Evolutionary conservation across 805 yeast species (phyloP).

Genomic region (Diddensiella transvaalensis): DNA sequence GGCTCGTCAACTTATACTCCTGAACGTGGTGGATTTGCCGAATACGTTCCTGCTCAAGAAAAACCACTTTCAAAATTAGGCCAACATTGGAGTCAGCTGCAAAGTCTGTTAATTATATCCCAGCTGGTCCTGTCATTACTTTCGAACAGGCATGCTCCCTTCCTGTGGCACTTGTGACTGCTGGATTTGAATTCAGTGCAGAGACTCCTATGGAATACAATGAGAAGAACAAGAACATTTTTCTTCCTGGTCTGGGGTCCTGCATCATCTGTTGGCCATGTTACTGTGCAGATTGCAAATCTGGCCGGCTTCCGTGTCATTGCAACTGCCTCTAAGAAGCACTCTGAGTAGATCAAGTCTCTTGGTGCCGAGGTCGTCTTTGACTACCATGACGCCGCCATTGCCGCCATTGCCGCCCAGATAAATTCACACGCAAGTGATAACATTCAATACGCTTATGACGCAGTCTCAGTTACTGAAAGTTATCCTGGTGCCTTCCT

Average conservation of each 20-base stretch:
- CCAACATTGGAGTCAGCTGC: slow-evolving; percentile 18
- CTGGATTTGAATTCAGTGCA: slow-evolving; percentile 39
- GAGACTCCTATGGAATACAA: slow-evolving; percentile 31
- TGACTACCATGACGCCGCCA: slow-evolving; percentile 43
- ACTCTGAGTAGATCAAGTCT: slow-evolving; percentile 39
- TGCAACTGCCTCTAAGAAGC: slow-evolving; percentile 49
- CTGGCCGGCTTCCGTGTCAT: slow-evolving; percentile 44
- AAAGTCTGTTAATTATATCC: slow-evolving; percentile 32
- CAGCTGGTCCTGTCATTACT: slow-evolving; percentile 41
- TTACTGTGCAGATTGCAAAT: slow-evolving; percentile 59
- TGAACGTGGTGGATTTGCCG: slow-evolving; percentile 57
- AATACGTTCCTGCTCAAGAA: slow-evolving; percentile 45
- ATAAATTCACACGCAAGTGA: slow-evolving; percentile 34
- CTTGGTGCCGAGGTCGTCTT: slow-evolving; percentile 51
- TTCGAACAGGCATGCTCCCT: slow-evolving; percentile 65
- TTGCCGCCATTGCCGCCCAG: slow-evolving; percentile 42
- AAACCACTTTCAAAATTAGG: slow-evolving; percentile 32
- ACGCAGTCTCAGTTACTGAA: slow-evolving; percentile 23
- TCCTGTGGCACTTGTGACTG: slow-evolving; percentile 52
- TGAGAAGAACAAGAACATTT: slow-evolving; percentile 18
- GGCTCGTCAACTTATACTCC: slow-evolving; percentile 47
- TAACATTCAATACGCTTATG: slow-evolving; percentile 25
- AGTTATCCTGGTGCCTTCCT: slow-evolving; percentile 6
- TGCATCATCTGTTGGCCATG: slow-evolving; percentile 59
- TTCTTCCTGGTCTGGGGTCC: slow-evolving; percentile 40